Evolutionary conservation across 805 yeast species (phyloP), one percentile per base, ranked within the genome.

Genomic region (Nematodospora valgi): DNA sequence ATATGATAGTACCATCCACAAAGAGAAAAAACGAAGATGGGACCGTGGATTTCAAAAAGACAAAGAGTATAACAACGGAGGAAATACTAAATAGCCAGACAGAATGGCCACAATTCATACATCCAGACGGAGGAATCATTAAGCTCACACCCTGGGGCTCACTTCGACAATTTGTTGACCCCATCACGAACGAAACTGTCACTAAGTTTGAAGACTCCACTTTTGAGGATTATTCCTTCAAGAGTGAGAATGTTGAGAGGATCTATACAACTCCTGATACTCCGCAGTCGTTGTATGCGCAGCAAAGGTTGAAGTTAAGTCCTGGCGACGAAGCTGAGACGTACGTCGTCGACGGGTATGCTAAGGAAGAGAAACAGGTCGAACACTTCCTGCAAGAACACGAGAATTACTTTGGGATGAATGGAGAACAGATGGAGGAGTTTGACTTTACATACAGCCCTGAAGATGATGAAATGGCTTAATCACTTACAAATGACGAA

Each of bases 81-180:
- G 44, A 32, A 21, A 7, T 8, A 21, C 7, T 21, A 21, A 17
- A 7, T 17, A 8, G 9, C 11, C 10, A 26, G 11, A 10, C 38
- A 4, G 79, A 75, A 37, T 76, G 75, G 68, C 79, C 83, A 10
- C 61, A 69, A 38, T 77, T 72, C 44, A 64, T 65, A 34, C 82
- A 76, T 43, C 83, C 83, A 2, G 76, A 76, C 9, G 83, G 83
- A 7, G 83, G 83, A 0, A 64, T 63, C 20, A 72, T 77, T 30
- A 78, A 76, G 50, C 72, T 77, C 38, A 76, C 82, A 1, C 82
- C 83, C 16, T 68, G 79, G 60, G 83, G 83, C n/a, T 74, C 76
- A 32, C 58, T 77, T 26, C 58, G 82, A 43, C 70, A 66, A 41
- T 62, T 50, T 45, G 20, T 17, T n/a, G 56, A 67, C 34, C 47